These are phyloP conservation scores for Wickerhamomyces canadensis DNA, from an alignment of 805 yeast species.

Conservation along the genomic window DNA sequence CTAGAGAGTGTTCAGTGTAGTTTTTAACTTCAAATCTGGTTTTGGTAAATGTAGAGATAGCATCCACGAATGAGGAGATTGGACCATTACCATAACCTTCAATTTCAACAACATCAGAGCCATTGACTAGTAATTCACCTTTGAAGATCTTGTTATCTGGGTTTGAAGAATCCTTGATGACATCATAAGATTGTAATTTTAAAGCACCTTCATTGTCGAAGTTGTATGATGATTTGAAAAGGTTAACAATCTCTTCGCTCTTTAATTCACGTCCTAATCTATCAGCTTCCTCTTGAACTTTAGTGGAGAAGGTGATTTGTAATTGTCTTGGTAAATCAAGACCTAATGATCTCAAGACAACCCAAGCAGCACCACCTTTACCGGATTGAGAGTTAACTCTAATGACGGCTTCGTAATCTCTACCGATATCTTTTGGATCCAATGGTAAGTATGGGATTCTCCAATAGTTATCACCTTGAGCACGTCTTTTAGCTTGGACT, in stretches of 20 bases:
- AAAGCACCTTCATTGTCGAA: constrained; percentile 33
- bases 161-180: constrained; percentile 26
- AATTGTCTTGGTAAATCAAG: constrained; percentile 67
- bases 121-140: constrained; percentile 35
- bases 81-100: constrained; percentile 75
- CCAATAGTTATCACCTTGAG: constrained; percentile 51
- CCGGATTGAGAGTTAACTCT: constrained; percentile 86
- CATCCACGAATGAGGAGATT: constrained; percentile 66
- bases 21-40: constrained; percentile 55
- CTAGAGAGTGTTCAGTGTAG: constrained; percentile 70
- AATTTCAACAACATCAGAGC: constrained; percentile 29
- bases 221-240: constrained; percentile 55
- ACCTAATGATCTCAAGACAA: constrained; percentile 62
- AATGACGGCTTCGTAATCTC: constrained; percentile 77
- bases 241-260: constrained; percentile 53
- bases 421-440: constrained; percentile 77
- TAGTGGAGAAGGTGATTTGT: constrained; percentile 61
- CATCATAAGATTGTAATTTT: constrained; percentile 36
- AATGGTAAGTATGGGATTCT: constrained; percentile 71
- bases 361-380: constrained; percentile 87
- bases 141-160: constrained; percentile 38
- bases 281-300: constrained; percentile 64
- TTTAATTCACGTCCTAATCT: constrained; percentile 62
- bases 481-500: constrained; percentile 45
- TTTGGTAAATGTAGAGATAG: constrained; percentile 47